Base-by-base conservation (phyloP, 805 yeast genomes). In the Wickerhamia fluorescens region DNA sequence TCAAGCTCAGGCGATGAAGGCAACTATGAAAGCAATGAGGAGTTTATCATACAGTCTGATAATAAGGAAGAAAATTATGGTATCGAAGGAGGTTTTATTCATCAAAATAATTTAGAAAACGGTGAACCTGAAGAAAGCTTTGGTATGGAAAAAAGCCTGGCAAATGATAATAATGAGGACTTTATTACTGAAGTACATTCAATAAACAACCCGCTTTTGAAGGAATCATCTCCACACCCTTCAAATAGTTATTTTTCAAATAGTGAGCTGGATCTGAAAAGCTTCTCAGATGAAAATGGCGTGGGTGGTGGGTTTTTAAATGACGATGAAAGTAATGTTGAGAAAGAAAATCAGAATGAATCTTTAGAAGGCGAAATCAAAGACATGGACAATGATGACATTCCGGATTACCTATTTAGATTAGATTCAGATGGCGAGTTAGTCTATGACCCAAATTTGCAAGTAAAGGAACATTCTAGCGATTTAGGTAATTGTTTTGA, bases 301-400 rank as follows among this genome's bases (percentile, higher is more conserved):
- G 24, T 34, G 10, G 54, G 41, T 6, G 59, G 55, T 11, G 57
- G 56, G 9, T 51, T 50, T 28, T n/a, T 46, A 3, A 17, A 28
- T 7, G 50, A 42, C 3, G 28, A 22, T 7, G 24, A 35, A 13
- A 17, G n/a, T 10, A 15, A 17, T n/a, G 20, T 11, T n/a, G n/a
- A n/a, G n/a, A n/a, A n/a, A n/a, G n/a, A 17, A 6, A 1, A 10
- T 17, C 34, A 27, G n/a, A 24, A 6, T 25, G 33, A 31, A 10
- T 13, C 17, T 11, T 21, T 23, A 10, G 30, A 29, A 14, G 27
- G 22, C 20, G 17, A n/a, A 11, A 19, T 7, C 13, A 19, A 16
- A 8, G 25, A 23, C 7, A 9, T 12, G 10, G 26, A n/a, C n/a
- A n/a, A 22, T 9, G 40, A 30, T 14, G 44, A 41, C 5, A 12